phyloP scores from a whole-genome alignment of 192 early-diverging fungal genomes.

The Backusella australiensis region DNA sequence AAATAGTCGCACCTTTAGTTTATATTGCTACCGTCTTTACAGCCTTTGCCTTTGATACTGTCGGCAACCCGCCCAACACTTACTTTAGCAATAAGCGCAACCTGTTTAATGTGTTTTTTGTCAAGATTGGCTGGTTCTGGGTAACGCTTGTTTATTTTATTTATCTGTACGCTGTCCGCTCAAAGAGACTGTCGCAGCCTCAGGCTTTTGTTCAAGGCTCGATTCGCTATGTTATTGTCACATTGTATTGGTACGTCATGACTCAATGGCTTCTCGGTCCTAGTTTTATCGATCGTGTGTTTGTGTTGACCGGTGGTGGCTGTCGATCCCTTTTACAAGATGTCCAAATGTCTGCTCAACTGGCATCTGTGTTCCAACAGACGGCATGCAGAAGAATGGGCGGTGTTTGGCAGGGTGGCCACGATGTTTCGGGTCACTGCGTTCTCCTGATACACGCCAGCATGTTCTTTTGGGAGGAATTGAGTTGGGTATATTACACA shows the following conservation, averaged over 20 bases:
- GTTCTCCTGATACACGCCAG: conserved; percentile 77
- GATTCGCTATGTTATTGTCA: conserved; percentile 58
- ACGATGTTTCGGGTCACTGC: conserved; percentile 90
- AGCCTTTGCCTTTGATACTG: conserved; percentile 2
- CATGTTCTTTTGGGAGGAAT: conserved; percentile 70
- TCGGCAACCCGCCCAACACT: conserved; percentile 14
- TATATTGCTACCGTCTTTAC: conserved; percentile 19
- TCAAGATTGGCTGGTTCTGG: conserved; percentile 90
- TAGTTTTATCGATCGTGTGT: conserved; percentile 76
- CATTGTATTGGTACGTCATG: conserved; percentile 81
- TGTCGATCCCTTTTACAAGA: conserved; percentile 44
- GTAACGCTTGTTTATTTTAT: conserved; percentile 61
- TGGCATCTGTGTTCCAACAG: conserved; percentile 28
- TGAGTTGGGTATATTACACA: conserved; percentile 40
- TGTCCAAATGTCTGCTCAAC: neutral
- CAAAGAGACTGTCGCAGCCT: conserved; percentile 22
- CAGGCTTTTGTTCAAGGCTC: conserved; percentile 25
- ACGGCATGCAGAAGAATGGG: conserved; percentile 44
- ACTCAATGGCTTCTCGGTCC: conserved; percentile 88
- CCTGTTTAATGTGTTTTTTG: conserved; percentile 74
- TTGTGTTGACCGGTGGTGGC: conserved; percentile 64
- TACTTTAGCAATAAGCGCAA: conserved; percentile 73
- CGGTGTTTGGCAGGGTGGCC: conserved; percentile 73
- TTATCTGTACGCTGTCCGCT: conserved; percentile 43
- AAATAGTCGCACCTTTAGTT: conserved; percentile 5